Evolutionary conservation across 2,329 filamentous ascomycete species (phyloP), one percentile per base, ranked within the genome.

Genomic region (Diaporthe ilicicola): DNA sequence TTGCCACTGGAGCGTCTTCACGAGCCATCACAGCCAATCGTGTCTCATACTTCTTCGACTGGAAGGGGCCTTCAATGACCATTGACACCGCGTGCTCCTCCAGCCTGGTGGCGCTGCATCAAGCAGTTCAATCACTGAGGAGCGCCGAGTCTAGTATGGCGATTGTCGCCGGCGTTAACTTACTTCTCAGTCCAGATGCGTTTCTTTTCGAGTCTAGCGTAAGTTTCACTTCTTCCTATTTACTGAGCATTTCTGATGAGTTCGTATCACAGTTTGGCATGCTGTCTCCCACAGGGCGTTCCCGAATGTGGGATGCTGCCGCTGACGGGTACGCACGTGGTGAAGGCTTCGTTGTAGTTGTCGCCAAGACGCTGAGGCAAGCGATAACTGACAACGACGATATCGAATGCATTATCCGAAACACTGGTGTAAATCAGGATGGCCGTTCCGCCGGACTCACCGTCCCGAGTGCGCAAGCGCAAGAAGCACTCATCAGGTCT

Each of bases 241-340:
- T n/a, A n/a, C n/a, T n/a, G n/a, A n/a, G n/a, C n/a, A n/a, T n/a
- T n/a, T n/a, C n/a, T n/a, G n/a, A n/a, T n/a, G n/a, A n/a, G n/a
- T n/a, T n/a, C n/a, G n/a, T n/a, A n/a, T n/a, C 71, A 79, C 77
- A 13, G 81, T 80, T 39, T 73, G 82, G 13, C 76, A 79, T 83
- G 76, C 74, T 84, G 0, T 82, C 81, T 19, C 79, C 80, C 1
- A 75, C 79, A 1, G 80, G 81, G 0, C 78, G 76, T 39, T 83
- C 78, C 32, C 78, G 79, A n/a, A 81, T 81, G 73, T 87, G 83
- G 76, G 86, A 88, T 71, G 75, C 76, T 0, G 75, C 76, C 9
- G 87, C 84, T 0, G 80, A 86, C 68, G 87, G 87, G 0, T 89
- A 88, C 72, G 85, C 81, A 1, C 80, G 86, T 17, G 87, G 86